Base-by-base conservation (phyloP, 495 filamentous ascomycete species). In the Xanthoparmelia taractica region DNA sequence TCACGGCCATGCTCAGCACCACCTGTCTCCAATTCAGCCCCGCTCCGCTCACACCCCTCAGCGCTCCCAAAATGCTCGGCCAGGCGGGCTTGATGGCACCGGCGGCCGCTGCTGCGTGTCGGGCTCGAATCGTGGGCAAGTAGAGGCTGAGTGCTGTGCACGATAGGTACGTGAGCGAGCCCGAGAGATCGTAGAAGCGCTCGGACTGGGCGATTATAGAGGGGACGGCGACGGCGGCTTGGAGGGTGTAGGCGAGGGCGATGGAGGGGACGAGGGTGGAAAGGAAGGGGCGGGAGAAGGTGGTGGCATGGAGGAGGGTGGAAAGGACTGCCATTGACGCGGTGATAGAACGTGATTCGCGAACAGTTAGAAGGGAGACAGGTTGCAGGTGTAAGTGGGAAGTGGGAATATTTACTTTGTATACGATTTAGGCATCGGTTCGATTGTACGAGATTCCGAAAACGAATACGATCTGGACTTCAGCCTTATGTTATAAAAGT, bases 121-220 rank as follows among this genome's bases (percentile, higher is more conserved):
- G 73, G 23, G 80, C 79, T 37, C 83, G 73, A n/a, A 86, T 70
- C 20, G 76, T 74, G 0, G 86, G 85, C 7, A 87, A 74, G 62
- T 80, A 86, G n/a, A 87, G 70, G 60, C 75, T 80, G 10, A 85
- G 65, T 3, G 77, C 75, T 0, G 79, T 81, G 66, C 84, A 82
- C 45, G 80, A 75, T 34, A 88, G 72, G 68, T 84, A 86, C 11
- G 84, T 89, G 5, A 84, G 66, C 4, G 79, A 81, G 65, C 85
- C 85, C 1, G 83, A 86, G 59, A 83, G 74, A 67, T 89, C 86
- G 70, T 84, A 89, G 75, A 85, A 87, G 54, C 79, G 78, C 60
- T 87, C 84, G 17, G 80, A 78, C 67, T 82, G 79, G 48, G 74
- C 71, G 64, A 76, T 59, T 48, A 86, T 83, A 5, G 84, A 85